Evolutionary conservation across 2,329 filamentous ascomycete genomes (phyloP), one percentile per base, ranked within the genome.

Genomic region (Exophiala viscosa): DNA sequence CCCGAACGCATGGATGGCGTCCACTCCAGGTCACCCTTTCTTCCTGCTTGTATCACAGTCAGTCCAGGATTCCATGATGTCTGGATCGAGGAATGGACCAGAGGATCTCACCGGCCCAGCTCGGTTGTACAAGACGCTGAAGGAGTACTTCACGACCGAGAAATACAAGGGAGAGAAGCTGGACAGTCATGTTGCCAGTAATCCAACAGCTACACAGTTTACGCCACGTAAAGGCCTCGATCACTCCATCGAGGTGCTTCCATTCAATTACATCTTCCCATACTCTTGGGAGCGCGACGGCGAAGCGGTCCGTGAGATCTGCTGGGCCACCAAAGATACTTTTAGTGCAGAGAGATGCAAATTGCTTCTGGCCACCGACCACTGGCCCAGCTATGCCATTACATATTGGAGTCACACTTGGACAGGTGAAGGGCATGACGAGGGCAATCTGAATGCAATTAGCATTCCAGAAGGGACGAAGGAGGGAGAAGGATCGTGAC

Each of bases 1-100:
- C 18, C 68, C 67, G 36, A 70, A 70, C 42, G 69, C 67, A 3
- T 70, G 67, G 67, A 70, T 70, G 68, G 67, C 66, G 4, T 59
- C 68, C 2, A 65, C 66, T 1, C 69, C 67, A 0, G 64, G 66
- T 14, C 67, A 70, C 44, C 64, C 67, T 1, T 67, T 70, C 52
- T 69, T 68, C 53, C 60, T 69, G 6, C 45, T 62, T 6, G 62
- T 67, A 0, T 34, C 66, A 13, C 39, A 67, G 40, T 53, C 49
- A 4, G 56, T 56, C 35, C 51, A 56, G 46, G 56, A 46, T 41
- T 53, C 43, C 8, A 50, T 53, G n/a, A 49, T 20, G 11, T 34
- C 35, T 17, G 50, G 31, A 18, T 32, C 46, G 3, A 48, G 45
- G 7, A 41, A 39, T 14, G 45, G 40, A 9, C 46, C 57, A 3